Base-by-base conservation (phyloP, 345 rosid species). In the Garcia nutans region DNA sequence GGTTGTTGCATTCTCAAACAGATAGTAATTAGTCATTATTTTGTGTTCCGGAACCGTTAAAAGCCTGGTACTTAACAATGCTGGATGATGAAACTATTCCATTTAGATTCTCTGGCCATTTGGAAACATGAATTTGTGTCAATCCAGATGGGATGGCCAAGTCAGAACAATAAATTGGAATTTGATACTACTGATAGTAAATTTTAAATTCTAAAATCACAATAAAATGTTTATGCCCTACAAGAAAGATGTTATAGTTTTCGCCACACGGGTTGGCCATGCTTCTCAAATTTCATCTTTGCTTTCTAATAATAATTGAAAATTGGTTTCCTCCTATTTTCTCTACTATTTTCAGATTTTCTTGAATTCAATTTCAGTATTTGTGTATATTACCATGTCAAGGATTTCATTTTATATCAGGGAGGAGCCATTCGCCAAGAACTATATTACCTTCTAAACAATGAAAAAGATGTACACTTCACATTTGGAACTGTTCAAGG, bases 381-480 rank as follows among this genome's bases (percentile, higher is more conserved):
- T 52, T 41, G 6, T 6, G 1, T 63, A 62, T 66, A 24, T 42
- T 24, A 26, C 49, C 47, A 65, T 19, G 37, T 13, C 6, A 0
- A 49, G 54, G 41, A 45, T 28, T 41, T 47, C 6, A 24, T 57
- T 59, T 52, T 47, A 72, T 74, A 70, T 37, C 68, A 94, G 98
- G 92, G 94, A 82, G 98, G 99, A 62, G 80, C 75, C 20, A 88
- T 91, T 64, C 94, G 96, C 6, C 93, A 93, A 82, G 96, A 93
- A 65, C 87, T 95, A 58, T 90, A 91, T 82, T 87, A 90, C 83
- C 92, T 91, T 85, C 89, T 95, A 24, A 95, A 90, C 82, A 92
- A 95, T 72, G 97, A 91, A 87, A 86, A 90, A 78, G 99, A 90
- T 28, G 87, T 95, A 56, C 97, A 91, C 83, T 95, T 95, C 58